Percentiles rank a stretch among this genome's conserved stretches.
Conservation (phyloP, 352 stramenopile genomes). For the Globisporangium canariense region DNA sequence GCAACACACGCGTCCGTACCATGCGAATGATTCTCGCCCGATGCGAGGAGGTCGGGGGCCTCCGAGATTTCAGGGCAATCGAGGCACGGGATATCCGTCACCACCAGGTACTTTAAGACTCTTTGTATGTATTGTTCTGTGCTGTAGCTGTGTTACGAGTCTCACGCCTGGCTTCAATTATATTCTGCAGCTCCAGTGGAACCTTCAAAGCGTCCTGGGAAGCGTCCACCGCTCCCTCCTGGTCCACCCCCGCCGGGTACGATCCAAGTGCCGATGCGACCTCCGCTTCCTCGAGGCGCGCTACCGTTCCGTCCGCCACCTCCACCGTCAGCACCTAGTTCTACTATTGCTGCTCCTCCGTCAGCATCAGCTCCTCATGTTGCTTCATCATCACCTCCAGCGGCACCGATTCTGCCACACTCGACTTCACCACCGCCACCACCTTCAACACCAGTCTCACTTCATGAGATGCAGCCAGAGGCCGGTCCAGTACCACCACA, state of each 20-base stretch:
- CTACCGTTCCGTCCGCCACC: conserved; percentile 38
- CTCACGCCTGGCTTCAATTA: too few species aligned
- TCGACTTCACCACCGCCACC: not conserved
- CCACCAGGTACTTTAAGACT: conserved; percentile 9
- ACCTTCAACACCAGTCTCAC: not conserved
- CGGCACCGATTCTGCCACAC: not conserved
- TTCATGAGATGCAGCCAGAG: not conserved
- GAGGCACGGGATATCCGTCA: not conserved
- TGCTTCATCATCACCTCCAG: not conserved
- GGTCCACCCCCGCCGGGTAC: conserved; percentile 50
- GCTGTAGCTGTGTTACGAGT: too few species aligned
- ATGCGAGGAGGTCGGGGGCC: conserved; percentile 6
- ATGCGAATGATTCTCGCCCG: conserved; percentile 4
- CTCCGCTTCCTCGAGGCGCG: conserved; percentile 43
- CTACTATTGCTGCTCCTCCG: conserved; percentile 7
- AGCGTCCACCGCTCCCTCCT: conserved; percentile 53
- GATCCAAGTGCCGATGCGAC: conserved; percentile 56
- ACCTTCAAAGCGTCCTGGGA: conserved; percentile 37
- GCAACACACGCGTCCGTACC: conserved; percentile 17
- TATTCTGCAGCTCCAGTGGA: not conserved
- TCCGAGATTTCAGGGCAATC: conserved; percentile 8
- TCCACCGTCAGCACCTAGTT: conserved; percentile 19
- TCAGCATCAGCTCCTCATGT: conserved; percentile 19
- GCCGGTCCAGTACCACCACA: conserved; percentile 5
- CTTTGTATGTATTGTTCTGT: too few species aligned